Conservation (phyloP, 176 grass and related monocot genomes). For the Stipa capillata region DNA sequence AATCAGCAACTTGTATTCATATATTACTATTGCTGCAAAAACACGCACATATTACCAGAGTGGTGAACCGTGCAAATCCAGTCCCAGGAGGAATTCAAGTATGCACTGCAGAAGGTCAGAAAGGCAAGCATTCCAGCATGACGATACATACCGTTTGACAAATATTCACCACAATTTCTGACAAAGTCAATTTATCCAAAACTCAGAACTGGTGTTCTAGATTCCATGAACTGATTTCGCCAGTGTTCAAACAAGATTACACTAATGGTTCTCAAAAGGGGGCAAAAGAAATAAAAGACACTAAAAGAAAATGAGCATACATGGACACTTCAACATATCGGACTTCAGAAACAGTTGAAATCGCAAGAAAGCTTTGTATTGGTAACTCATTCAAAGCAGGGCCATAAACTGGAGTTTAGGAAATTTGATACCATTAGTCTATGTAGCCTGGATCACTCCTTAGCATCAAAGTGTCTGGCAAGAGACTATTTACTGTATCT, state of each 20-base stretch:
- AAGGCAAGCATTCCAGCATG: background rate
- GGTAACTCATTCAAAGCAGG: constrained; percentile 23
- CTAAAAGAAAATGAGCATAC: constrained; percentile 17
- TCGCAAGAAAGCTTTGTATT: constrained; percentile 20
- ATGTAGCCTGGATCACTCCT: constrained; percentile 19
- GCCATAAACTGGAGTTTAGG: constrained; percentile 3
- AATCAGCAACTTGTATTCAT: background rate
- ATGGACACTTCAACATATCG: constrained; percentile 16
- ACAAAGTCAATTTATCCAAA: background rate
- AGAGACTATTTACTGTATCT: constrained; percentile 30
- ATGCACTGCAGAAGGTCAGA: background rate
- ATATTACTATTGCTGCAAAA: background rate
- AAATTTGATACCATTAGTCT: constrained; percentile 11
- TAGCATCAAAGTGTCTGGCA: constrained; percentile 19
- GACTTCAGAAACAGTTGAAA: background rate
- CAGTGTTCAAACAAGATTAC: constrained; percentile 9
- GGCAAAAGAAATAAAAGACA: background rate
- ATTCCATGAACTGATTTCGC: background rate
- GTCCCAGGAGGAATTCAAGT: background rate
- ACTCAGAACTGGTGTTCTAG: background rate
- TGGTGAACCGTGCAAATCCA: background rate
- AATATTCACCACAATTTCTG: background rate
- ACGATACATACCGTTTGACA: background rate
- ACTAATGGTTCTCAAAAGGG: background rate
- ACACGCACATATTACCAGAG: background rate